These are phyloP conservation scores for Mycena olivaceomarginata DNA, from an alignment of 768 basidiomycete species.

Conservation along the genomic window DNA sequence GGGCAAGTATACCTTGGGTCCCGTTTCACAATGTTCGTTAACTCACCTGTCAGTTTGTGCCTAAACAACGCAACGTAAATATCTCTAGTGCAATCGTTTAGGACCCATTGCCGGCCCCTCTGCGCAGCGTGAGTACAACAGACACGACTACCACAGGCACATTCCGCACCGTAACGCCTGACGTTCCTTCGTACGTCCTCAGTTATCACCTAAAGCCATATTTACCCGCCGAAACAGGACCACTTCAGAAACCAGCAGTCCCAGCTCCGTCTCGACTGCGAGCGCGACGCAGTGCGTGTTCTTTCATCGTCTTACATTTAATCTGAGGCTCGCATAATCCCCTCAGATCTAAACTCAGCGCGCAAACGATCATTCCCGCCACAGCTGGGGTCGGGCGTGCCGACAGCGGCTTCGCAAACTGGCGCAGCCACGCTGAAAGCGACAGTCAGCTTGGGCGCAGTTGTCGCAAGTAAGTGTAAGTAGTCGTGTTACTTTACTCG, in stretches of 20 bases:
- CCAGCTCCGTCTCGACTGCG: too few relatives aligned
- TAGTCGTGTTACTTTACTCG: neutral
- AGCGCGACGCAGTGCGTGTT: too few relatives aligned
- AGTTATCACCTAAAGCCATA: too few relatives aligned
- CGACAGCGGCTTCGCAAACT: neutral
- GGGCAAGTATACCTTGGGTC: neutral
- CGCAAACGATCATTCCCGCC: neutral
- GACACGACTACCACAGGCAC: neutral
- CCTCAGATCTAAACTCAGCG: neutral
- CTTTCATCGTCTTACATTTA: too few relatives aligned
- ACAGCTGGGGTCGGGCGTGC: neutral
- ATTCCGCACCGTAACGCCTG: neutral
- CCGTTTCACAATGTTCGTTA: too few relatives aligned
- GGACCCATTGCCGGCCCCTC: neutral
- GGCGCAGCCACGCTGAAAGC: neutral
- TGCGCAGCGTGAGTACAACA: neutral
- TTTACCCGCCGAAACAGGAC: too few relatives aligned
- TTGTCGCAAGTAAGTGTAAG: too few relatives aligned
- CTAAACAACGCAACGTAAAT: constrained; percentile 4
- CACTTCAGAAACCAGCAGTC: too few relatives aligned
- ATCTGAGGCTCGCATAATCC: too few relatives aligned
- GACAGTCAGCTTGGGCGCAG: too few relatives aligned
- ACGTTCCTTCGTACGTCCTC: neutral
- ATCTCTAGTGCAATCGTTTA: neutral
- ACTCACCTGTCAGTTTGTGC: neutral